Percentiles rank a stretch among this genome's conserved stretches.
phyloP scores from a whole-genome alignment of 805 yeast genomes.

The Candida palmyrensis region DNA sequence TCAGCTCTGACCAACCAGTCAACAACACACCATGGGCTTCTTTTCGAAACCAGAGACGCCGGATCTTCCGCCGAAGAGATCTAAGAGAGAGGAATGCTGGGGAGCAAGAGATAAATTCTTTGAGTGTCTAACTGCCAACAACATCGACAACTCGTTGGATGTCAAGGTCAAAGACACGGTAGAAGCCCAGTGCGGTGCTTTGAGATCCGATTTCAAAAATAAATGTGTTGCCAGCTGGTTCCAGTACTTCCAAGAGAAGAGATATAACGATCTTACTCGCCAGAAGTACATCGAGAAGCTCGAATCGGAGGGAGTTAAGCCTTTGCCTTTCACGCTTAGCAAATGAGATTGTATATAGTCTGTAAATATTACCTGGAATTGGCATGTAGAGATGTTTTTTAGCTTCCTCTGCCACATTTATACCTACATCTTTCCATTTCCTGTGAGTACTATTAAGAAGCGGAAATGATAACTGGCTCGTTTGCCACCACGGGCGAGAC shows the following conservation, averaged over 20 bases:
- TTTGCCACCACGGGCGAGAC: constrained; percentile 18
- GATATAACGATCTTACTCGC: constrained; percentile 70
- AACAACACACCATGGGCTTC: constrained; percentile 52
- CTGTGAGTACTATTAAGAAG: constrained; percentile 1
- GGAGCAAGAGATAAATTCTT: constrained; percentile 77
- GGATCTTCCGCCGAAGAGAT: constrained; percentile 51
- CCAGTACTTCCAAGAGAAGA: constrained; percentile 84
- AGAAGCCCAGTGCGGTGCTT: constrained; percentile 49
- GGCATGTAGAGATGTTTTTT: too few species aligned
- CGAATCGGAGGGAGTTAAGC: constrained; percentile 60
- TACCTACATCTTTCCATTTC: neutral
- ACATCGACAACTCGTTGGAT: constrained; percentile 67
- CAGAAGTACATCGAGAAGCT: constrained; percentile 64
- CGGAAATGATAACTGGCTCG: constrained; percentile 22
- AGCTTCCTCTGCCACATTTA: too few species aligned
- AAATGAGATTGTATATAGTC: too few species aligned
- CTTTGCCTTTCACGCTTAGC: constrained; percentile 26
- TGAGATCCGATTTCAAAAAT: constrained; percentile 57
- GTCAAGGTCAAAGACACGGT: constrained; percentile 43
- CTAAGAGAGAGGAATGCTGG: constrained; percentile 81
- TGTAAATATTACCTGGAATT: too few species aligned
- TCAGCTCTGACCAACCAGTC: constrained; percentile 2
- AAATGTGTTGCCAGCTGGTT: constrained; percentile 86
- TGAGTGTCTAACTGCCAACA: constrained; percentile 63
- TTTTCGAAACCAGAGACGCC: constrained; percentile 35